phyloP scores from a whole-genome alignment of 2,329 filamentous ascomycete genomes.

The Botrytis byssoidea region DNA sequence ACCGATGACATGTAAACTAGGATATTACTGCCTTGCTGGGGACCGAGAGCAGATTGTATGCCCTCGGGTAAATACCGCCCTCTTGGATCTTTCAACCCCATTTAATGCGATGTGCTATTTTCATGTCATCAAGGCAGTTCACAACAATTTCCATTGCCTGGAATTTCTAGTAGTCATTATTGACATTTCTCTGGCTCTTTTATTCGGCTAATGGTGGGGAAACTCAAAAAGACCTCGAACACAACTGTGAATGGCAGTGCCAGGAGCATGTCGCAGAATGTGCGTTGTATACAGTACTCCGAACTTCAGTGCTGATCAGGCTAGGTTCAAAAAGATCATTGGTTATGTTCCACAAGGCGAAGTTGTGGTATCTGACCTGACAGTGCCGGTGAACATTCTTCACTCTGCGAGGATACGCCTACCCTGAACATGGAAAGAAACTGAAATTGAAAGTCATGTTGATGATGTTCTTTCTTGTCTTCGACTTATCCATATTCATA shows the following conservation, averaged over 20 bases:
- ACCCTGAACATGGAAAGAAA: not conserved
- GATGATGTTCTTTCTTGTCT: slow-evolving; percentile 5
- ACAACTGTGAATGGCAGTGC: not conserved
- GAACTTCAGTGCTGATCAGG: not conserved
- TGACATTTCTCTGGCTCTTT: not conserved
- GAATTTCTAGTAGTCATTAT: not conserved
- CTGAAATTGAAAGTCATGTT: not conserved
- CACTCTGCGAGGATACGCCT: slow-evolving; percentile 6
- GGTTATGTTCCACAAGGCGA: not conserved
- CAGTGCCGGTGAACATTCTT: not conserved
- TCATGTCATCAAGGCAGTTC: not conserved
- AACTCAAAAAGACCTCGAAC: not conserved
- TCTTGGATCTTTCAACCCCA: not conserved
- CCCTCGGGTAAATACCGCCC: not conserved
- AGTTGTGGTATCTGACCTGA: not conserved
- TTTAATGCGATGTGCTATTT: not conserved
- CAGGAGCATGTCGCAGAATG: not conserved
- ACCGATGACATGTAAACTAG: not conserved
- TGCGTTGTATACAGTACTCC: not conserved
- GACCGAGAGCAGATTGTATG: not conserved
- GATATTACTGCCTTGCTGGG: not conserved
- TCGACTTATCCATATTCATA: not conserved
- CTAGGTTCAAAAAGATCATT: not conserved
- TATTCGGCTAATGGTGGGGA: not conserved
- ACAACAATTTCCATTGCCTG: not conserved